Evolutionary conservation across 768 basidiomycete genomes (phyloP), one percentile per base, ranked within the genome.

Genomic region (Naganishia kalamii): DNA sequence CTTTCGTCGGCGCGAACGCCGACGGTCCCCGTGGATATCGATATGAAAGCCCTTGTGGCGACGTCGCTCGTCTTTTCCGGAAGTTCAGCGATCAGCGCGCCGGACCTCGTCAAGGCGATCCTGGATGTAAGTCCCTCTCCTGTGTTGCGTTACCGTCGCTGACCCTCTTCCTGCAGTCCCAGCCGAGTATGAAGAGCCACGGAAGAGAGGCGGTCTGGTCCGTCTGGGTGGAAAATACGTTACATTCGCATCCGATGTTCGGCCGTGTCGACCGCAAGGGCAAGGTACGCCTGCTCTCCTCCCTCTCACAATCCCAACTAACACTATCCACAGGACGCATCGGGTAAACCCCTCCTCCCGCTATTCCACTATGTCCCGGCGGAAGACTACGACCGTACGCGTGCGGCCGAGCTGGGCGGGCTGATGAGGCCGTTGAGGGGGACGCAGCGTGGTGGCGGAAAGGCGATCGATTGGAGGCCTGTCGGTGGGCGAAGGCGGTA

Each of bases 281-380:
- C 21, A 76, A 75, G 68, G 75, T 75, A 52, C 68, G 74, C 66
- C 10, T 25, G 12, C 32, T 47, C 19, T 12, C 32, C 23, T n/a
- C 61, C 4, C 19, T 35, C 17, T 43, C 33, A 19, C 25, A 15
- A n/a, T 44, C 5, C 27, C 1, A 46, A 17, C 35, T 2, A 46
- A 33, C 23, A 7, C 30, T 30, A 48, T 19, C 17, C 21, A 2
- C 52, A 79, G 77, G 79, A 80, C 70, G 71, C 77, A 3, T 75
- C 78, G 4, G 79, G 78, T 2, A 70, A 72, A 29, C 77, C 75
- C 0, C 69, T 80, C 15, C 69, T 75, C 3, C 74, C 79, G 5
- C 71, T 74, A 44, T 80, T 73, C 70, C 78, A 71, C 66, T 79
- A 80, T 70, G 66, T 72, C 30, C 79, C 77, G 13, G 73, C 72